Evolutionary conservation across 2,329 filamentous ascomycete genomes (phyloP).

Genomic region (Clarireedia monteithiana): DNA sequence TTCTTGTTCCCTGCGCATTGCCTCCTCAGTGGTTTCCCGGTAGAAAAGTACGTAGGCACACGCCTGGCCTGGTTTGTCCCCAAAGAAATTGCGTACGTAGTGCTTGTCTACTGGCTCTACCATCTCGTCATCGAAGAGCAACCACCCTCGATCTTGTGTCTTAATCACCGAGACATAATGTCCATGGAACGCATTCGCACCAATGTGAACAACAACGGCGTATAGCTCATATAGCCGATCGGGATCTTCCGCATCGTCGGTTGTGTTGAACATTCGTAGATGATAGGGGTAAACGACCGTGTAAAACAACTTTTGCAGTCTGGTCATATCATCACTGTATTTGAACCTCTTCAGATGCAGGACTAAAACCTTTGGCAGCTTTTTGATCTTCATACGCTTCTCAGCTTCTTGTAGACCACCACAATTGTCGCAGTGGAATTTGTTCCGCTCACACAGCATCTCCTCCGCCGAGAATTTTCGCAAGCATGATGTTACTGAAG

Average conservation of each 20-base stretch:
- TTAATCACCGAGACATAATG: constrained; percentile 98
- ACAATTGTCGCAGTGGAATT: constrained; percentile 97
- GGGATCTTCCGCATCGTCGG: constrained; percentile 88
- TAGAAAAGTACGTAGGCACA: constrained; percentile 98
- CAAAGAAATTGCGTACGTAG: constrained; percentile 95
- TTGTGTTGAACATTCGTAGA: constrained; percentile 74
- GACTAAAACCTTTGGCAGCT: constrained; percentile 81
- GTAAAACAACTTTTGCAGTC: constrained; percentile 93
- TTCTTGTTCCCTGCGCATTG: constrained; percentile 70
- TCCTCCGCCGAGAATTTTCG: constrained; percentile 96
- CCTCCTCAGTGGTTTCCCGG: constrained; percentile 73
- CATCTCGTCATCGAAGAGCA: constrained; percentile 96
- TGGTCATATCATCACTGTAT: constrained; percentile 91
- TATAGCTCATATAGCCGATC: constrained; percentile 95
- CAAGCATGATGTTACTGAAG: constrained; percentile 90
- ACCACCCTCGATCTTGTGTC: constrained; percentile 90
- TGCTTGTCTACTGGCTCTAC: constrained; percentile 96
- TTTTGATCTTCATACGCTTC: constrained; percentile 99
- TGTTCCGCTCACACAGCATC: constrained; percentile 97
- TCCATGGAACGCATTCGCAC: constrained; percentile 91
- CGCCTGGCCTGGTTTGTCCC: constrained; percentile 81
- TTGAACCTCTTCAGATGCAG: constrained; percentile 96
- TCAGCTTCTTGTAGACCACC: constrained; percentile 95
- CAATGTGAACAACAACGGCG: constrained; percentile 94
- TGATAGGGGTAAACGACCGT: constrained; percentile 96